Conservation (phyloP, 345 rosid genomes). For the Populus pruinosa region DNA sequence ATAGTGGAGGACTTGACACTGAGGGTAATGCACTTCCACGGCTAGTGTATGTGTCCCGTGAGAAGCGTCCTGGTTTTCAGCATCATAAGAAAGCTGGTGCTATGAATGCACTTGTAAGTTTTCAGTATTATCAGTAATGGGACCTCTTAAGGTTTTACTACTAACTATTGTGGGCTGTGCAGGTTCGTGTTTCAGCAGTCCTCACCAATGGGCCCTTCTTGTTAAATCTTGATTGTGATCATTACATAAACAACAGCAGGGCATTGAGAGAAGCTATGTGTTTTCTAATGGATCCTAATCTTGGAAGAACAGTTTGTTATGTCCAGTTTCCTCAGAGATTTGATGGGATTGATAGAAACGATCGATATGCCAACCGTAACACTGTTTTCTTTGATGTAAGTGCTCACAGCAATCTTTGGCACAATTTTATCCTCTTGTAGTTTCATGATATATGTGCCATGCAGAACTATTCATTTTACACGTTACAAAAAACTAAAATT, state of each 20-base stretch:
- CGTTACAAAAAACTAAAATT: background rate
- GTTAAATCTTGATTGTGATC: constrained; percentile 37
- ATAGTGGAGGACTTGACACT: constrained; percentile 33
- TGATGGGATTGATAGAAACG: constrained; percentile 30
- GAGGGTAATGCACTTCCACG: constrained; percentile 39
- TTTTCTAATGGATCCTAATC: constrained; percentile 36
- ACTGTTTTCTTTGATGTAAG: constrained; percentile 36
- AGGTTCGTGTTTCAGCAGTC: constrained; percentile 38
- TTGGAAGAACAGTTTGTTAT: constrained; percentile 30
- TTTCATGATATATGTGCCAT: background rate
- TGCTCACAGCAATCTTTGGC: background rate
- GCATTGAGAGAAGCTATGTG: constrained; percentile 39
- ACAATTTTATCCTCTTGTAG: background rate
- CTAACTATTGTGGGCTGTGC: background rate
- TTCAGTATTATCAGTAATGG: background rate
- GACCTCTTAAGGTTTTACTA: background rate
- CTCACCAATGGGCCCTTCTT: constrained; percentile 36
- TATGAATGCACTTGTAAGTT: constrained; percentile 38
- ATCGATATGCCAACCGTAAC: constrained; percentile 35
- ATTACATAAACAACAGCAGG: constrained; percentile 35
- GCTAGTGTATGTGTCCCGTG: constrained; percentile 34
- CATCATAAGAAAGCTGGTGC: constrained; percentile 40
- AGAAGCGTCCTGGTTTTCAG: constrained; percentile 36
- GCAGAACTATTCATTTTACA: background rate
- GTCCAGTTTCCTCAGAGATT: constrained; percentile 37